phyloP scores from a whole-genome alignment of 2,329 filamentous ascomycete genomes.

The Ascochyta clinopodiicola region DNA sequence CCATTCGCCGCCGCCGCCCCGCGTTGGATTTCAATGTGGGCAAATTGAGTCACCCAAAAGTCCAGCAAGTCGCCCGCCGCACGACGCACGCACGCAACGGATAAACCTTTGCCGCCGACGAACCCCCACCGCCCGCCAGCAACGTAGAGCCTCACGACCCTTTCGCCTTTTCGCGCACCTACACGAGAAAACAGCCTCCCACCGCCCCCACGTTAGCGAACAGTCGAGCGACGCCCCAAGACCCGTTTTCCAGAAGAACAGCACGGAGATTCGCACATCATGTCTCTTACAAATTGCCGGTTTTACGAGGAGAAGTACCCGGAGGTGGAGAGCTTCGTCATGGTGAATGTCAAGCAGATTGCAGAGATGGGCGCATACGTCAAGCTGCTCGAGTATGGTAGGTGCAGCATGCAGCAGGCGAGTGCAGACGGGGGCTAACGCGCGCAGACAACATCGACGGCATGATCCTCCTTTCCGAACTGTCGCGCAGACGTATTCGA shows the following conservation, averaged over 20 bases:
- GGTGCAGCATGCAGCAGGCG: slow-evolving; percentile 4
- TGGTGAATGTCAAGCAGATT: slow-evolving; percentile 99
- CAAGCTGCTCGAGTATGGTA: slow-evolving; percentile 90
- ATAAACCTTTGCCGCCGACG: slow-evolving; percentile 12
- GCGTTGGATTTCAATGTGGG: slow-evolving; percentile 13
- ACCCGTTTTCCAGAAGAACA: slow-evolving; percentile 11
- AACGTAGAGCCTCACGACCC: slow-evolving; percentile 13
- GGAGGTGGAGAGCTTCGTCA: slow-evolving; percentile 99
- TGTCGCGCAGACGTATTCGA: slow-evolving; percentile 96
- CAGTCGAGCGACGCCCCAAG: slow-evolving; percentile 19
- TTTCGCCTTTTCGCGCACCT: slow-evolving; percentile 3
- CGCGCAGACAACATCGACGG: slow-evolving; percentile 90
- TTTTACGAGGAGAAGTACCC: slow-evolving; percentile 98
- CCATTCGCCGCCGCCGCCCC: slow-evolving; percentile 11
- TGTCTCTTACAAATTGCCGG: slow-evolving; percentile 95
- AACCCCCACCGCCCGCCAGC: slow-evolving; percentile 11
- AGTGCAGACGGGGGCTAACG: slow-evolving; percentile 9
- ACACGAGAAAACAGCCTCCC: slow-evolving; percentile 13
- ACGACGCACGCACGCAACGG: slow-evolving; percentile 9
- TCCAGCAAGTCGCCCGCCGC: not conserved
- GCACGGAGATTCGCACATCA: slow-evolving; percentile 57
- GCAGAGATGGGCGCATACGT: slow-evolving; percentile 99
- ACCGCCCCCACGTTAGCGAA: slow-evolving; percentile 7
- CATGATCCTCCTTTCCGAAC: slow-evolving; percentile 98
- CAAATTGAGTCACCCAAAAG: slow-evolving; percentile 19